Conservation (phyloP, 139 green algal species). For the Chlorella sp. region DNA sequence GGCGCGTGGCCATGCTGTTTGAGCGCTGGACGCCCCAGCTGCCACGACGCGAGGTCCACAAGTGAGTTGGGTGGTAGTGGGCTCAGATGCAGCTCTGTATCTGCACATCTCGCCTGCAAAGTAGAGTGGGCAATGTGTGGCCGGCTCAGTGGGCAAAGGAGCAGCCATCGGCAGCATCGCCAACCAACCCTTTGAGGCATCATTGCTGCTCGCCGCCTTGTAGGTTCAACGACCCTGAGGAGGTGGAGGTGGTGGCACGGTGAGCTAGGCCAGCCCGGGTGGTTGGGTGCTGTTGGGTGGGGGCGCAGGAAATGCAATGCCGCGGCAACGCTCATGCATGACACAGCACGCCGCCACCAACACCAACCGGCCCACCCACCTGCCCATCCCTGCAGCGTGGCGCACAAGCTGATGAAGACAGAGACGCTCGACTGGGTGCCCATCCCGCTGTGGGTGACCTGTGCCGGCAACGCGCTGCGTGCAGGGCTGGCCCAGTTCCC, state of each 20-base stretch:
- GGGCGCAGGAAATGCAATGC: no score
- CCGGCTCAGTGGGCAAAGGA: no score
- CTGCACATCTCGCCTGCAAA: no score
- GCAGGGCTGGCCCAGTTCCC: constrained; percentile 21
- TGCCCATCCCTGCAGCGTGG: not conserved
- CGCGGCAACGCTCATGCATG: no score
- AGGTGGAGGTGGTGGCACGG: constrained; percentile 25
- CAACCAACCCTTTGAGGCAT: no score
- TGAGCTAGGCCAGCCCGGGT: not conserved
- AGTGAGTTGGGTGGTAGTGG: no score
- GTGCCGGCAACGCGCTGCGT: not conserved
- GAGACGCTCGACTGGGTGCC: not conserved
- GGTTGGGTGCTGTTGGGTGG: not conserved
- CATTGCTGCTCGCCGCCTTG: not conserved
- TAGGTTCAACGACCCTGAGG: not conserved
- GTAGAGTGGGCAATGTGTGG: no score
- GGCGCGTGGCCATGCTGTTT: not conserved
- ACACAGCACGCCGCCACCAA: no score
- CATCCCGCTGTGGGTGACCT: not conserved
- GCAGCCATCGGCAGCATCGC: no score
- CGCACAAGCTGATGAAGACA: not conserved
- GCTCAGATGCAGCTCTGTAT: no score
- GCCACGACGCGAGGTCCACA: constrained; percentile 2
- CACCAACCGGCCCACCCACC: not conserved
- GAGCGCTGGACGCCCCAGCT: constrained; percentile 14